These are phyloP conservation scores for Alternaria triticina DNA, from an alignment of 2,329 filamentous ascomycete species.

Conservation along the genomic window DNA sequence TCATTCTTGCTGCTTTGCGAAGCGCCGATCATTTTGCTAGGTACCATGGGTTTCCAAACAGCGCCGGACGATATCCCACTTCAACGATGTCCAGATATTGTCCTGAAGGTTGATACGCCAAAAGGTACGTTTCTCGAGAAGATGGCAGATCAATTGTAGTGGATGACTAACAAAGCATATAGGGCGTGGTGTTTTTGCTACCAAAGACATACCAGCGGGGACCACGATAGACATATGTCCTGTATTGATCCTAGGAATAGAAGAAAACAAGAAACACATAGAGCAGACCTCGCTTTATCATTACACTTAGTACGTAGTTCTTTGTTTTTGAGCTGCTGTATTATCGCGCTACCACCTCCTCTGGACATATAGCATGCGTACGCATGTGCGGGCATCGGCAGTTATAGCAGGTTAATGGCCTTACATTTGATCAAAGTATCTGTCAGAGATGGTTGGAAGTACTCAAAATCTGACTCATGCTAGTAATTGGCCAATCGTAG, in stretches of 20 bases:
- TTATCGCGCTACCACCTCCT: neutral
- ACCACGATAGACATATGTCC: slow-evolving; percentile 61
- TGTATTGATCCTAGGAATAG: slow-evolving; percentile 56
- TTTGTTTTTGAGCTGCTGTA: neutral
- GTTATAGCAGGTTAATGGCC: neutral
- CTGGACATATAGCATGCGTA: neutral
- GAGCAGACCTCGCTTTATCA: slow-evolving; percentile 60
- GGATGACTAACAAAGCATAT: slow-evolving; percentile 4
- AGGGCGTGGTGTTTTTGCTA: slow-evolving; percentile 63
- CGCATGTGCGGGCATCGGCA: neutral
- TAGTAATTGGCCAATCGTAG: slow-evolving; percentile 53
- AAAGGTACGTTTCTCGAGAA: slow-evolving; percentile 51
- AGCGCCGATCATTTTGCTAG: neutral
- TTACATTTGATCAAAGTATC: neutral
- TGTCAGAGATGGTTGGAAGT: neutral
- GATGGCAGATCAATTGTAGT: neutral
- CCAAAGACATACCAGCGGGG: slow-evolving; percentile 53
- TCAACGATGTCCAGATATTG: slow-evolving; percentile 51
- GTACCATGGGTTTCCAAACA: slow-evolving; percentile 1
- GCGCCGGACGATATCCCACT: slow-evolving; percentile 37
- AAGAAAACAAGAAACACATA: slow-evolving; percentile 58
- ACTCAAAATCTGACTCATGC: slow-evolving; percentile 9
- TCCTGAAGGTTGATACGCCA: slow-evolving; percentile 56
- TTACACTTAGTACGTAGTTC: slow-evolving; percentile 60
- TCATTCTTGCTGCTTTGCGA: neutral